Percentiles rank a stretch among this genome's conserved stretches.
These are phyloP conservation scores for Kentomonas sorsogonicus DNA, from an alignment of 208 protist species.

Conservation along the genomic window DNA sequence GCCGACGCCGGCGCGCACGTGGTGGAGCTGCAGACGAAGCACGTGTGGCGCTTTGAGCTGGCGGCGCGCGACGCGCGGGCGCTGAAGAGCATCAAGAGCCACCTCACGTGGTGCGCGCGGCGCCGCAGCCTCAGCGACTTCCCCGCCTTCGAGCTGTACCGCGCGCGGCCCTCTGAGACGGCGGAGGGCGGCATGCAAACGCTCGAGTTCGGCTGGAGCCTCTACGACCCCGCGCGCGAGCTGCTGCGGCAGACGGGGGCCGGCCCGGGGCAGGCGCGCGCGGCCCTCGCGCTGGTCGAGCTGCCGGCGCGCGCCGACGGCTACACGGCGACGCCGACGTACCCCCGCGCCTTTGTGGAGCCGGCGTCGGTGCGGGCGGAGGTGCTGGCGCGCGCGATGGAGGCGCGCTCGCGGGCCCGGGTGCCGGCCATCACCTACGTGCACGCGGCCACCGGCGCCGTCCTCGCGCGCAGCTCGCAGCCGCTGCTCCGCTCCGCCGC, in stretches of 20 bases:
- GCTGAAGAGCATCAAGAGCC: slow-evolving; percentile 23
- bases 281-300: background rate
- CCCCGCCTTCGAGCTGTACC: slow-evolving; percentile 34
- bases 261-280: background rate
- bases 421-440: slow-evolving; percentile 85
- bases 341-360: slow-evolving; percentile 61
- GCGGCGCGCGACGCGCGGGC: slow-evolving; percentile 22
- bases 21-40: slow-evolving; percentile 35
- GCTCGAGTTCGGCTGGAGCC: slow-evolving; percentile 77
- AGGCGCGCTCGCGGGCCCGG: slow-evolving; percentile 70
- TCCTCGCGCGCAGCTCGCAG: slow-evolving; percentile 75
- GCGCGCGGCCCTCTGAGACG: slow-evolving; percentile 4
- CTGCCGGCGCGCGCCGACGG: slow-evolving; percentile 3
- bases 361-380: slow-evolving; percentile 39
- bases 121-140: slow-evolving; percentile 24
- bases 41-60: slow-evolving; percentile 32
- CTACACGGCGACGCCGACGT: slow-evolving; percentile 56
- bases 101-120: slow-evolving; percentile 16
- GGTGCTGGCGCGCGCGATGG: slow-evolving; percentile 38
- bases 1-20: slow-evolving; percentile 18
- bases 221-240: slow-evolving; percentile 51
- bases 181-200: background rate
- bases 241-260: slow-evolving; percentile 29
- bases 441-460: slow-evolving; percentile 46
- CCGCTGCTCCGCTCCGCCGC: slow-evolving; percentile 46